Percentiles rank a stretch among this genome's conserved stretches.
Evolutionary conservation across 2,329 filamentous ascomycete genomes (phyloP).

Genomic region (Chrysoporthe puriensis): DNA sequence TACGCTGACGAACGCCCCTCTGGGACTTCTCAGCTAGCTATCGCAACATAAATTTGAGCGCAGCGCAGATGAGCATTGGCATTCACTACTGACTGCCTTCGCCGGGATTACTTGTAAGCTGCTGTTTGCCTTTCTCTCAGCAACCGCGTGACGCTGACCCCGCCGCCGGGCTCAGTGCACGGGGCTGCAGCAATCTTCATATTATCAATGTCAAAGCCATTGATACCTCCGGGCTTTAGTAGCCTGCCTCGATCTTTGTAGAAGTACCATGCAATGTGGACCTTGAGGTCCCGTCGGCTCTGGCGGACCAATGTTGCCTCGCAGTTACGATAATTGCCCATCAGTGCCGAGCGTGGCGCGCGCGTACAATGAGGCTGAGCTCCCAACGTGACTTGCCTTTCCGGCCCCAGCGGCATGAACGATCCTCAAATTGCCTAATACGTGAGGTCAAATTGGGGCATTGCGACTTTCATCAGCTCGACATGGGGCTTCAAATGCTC

Average conservation of each 20-base stretch:
- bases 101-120: background rate
- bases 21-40: too few relatives aligned
- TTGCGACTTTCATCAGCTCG: background rate
- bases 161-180: background rate
- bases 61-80: background rate
- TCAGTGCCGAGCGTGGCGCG: background rate
- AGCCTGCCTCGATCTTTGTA: background rate
- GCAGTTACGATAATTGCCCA: background rate
- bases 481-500: background rate
- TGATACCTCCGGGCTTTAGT: background rate
- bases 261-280: background rate
- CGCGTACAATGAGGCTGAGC: conserved; percentile 7
- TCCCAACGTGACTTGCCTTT: background rate
- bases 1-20: too few relatives aligned
- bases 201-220: background rate
- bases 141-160: background rate
- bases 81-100: too few relatives aligned
- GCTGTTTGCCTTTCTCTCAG: background rate
- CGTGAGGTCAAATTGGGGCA: background rate
- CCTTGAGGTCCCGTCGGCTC: background rate
- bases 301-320: background rate
- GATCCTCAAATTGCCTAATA: background rate
- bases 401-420: background rate
- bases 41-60: too few relatives aligned
- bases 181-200: conserved; percentile 1